A percentile compares a stretch with the other conserved stretches of the same genome.
phyloP scores from a whole-genome alignment of 202 grass and related monocot species.

The Schoenoplectus triqueter region DNA sequence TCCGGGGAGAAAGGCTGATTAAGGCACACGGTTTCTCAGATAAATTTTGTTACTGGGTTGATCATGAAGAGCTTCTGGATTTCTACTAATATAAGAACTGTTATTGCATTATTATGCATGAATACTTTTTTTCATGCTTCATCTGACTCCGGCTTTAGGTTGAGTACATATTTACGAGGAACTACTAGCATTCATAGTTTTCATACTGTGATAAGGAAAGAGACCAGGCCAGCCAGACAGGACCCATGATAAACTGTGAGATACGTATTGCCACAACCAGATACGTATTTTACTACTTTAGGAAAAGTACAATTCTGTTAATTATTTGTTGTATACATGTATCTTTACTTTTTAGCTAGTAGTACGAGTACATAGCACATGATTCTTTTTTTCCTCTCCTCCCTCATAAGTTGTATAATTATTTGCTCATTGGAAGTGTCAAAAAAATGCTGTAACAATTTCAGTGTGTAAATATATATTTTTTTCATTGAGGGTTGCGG shows the following conservation, averaged over 20 bases:
- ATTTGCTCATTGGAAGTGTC: slow-evolving; percentile 34
- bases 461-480: slow-evolving; percentile 24
- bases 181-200: slow-evolving; percentile 24
- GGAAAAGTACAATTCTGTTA: slow-evolving; percentile 40
- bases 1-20: slow-evolving; percentile 44
- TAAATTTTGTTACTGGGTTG: slow-evolving; percentile 65
- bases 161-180: slow-evolving; percentile 27
- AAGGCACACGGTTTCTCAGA: slow-evolving; percentile 52
- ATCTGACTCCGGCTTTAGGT: slow-evolving; percentile 39
- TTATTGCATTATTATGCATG: slow-evolving; percentile 44
- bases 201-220: slow-evolving; percentile 29
- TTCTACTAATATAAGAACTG: slow-evolving; percentile 53
- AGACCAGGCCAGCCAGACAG: slow-evolving; percentile 20
- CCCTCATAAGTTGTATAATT: slow-evolving; percentile 35
- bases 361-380: slow-evolving; percentile 40
- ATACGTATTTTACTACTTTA: slow-evolving; percentile 34
- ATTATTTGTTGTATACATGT: slow-evolving; percentile 40
- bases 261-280: slow-evolving; percentile 36
- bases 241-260: slow-evolving; percentile 20
- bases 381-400: slow-evolving; percentile 35
- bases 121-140: slow-evolving; percentile 33
- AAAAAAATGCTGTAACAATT: slow-evolving; percentile 37
- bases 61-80: slow-evolving; percentile 55
- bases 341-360: slow-evolving; percentile 32
- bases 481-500: slow-evolving; percentile 3